A percentile compares a stretch with the other conserved stretches of the same genome.
Evolutionary conservation across 2,329 filamentous ascomycete species (phyloP).

Genomic region (Didymosphaeria variabile): DNA sequence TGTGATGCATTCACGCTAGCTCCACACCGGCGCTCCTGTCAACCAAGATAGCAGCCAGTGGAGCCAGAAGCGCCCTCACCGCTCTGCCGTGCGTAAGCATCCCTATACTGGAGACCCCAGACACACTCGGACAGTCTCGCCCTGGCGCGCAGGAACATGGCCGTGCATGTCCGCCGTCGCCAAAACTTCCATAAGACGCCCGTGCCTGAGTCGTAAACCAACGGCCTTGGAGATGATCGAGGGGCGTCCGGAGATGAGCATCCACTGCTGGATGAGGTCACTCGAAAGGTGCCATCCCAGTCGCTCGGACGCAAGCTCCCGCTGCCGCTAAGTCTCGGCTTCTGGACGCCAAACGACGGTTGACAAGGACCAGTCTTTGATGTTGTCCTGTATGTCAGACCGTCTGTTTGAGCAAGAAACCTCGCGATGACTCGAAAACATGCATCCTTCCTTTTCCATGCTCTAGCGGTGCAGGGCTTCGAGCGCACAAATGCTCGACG

Average conservation of each 20-base stretch:
- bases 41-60: not conserved
- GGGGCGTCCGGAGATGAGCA: slow-evolving; percentile 3
- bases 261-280: not conserved
- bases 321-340: slow-evolving; percentile 1
- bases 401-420: not conserved
- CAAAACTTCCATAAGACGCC: not conserved
- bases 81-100: not conserved
- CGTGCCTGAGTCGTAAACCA: not conserved
- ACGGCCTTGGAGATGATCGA: not conserved
- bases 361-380: not conserved
- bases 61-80: slow-evolving; percentile 2
- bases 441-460: not conserved
- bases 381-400: not conserved
- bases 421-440: not conserved
- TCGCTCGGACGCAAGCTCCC: slow-evolving; percentile 1
- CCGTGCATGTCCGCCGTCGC: slow-evolving; percentile 15
- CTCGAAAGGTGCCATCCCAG: not conserved
- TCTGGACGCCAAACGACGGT: not conserved
- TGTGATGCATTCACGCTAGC: slow-evolving; percentile 5
- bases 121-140: not conserved
- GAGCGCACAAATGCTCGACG: not conserved
- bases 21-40: slow-evolving; percentile 6
- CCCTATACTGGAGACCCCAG: not conserved
- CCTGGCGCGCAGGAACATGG: not conserved
- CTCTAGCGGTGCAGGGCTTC: not conserved